Percentiles rank a stretch among this genome's conserved stretches.
phyloP scores from a whole-genome alignment of 768 basidiomycete genomes.

The Amanita brunnescens region DNA sequence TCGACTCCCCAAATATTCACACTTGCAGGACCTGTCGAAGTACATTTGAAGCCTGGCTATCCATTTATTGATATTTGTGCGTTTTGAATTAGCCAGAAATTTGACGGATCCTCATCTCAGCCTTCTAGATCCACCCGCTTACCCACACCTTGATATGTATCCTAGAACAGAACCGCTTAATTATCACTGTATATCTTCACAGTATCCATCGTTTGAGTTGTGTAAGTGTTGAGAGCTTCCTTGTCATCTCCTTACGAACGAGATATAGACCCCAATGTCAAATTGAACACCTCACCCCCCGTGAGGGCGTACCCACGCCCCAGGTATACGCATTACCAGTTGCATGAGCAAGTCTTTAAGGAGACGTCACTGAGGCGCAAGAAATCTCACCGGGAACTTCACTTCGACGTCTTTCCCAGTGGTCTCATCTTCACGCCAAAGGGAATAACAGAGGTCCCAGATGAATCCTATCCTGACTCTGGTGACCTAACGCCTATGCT shows the following conservation, averaged over 20 bases:
- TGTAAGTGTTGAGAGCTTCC: constrained; percentile 7
- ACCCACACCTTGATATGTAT: constrained; percentile 18
- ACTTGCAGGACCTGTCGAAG: neutral
- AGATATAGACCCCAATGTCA: neutral
- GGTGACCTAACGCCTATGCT: neutral
- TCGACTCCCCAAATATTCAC: neutral
- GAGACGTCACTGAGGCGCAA: constrained; percentile 11
- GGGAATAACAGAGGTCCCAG: constrained; percentile 10
- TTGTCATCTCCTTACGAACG: neutral
- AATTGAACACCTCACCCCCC: neutral
- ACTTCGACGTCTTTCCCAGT: constrained; percentile 22
- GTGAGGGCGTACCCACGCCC: too few species aligned
- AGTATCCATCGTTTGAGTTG: constrained; percentile 9
- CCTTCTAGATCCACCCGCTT: constrained; percentile 10
- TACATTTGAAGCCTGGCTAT: constrained; percentile 5
- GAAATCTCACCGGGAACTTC: constrained; percentile 27
- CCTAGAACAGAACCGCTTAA: constrained; percentile 7
- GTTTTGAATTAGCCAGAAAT: neutral
- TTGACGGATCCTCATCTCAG: neutral
- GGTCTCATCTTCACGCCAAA: constrained; percentile 21
- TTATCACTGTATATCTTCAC: neutral
- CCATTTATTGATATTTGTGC: constrained; percentile 30
- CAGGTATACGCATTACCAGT: constrained; percentile 24
- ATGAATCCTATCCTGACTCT: neutral
- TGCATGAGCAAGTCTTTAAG: constrained; percentile 31